A percentile compares a stretch with the other conserved stretches of the same genome.
These are phyloP conservation scores for Hamamelis virginiana DNA, from an alignment of 164 flowering plant species.

Conservation along the genomic window DNA sequence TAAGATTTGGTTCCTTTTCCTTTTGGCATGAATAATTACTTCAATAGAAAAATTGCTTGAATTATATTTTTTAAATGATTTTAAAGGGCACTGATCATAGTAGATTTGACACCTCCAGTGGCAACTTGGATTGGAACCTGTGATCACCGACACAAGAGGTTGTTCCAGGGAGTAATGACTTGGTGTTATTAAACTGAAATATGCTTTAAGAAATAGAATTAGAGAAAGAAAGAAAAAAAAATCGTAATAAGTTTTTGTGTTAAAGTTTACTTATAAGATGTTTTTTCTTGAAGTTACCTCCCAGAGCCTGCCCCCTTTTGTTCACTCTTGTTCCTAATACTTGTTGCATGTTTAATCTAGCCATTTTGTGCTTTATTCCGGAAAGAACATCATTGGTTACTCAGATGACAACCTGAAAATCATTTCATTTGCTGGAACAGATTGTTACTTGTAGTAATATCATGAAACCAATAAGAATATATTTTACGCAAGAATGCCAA, in stretches of 20 bases:
- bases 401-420: not conserved
- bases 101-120: not conserved
- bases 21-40: not conserved
- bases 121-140: not conserved
- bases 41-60: not conserved
- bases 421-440: not conserved
- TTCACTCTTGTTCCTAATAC: too few species aligned
- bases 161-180: not conserved
- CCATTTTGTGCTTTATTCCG: not conserved
- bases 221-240: too few species aligned
- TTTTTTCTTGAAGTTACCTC: not conserved
- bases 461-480: not conserved
- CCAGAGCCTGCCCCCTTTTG: not conserved
- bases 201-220: not conserved
- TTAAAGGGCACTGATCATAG: not conserved
- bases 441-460: not conserved
- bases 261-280: not conserved
- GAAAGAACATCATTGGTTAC: not conserved
- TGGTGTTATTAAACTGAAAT: not conserved
- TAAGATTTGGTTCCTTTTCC: not conserved
- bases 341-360: not conserved
- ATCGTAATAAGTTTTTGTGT: too few species aligned
- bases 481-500: not conserved
- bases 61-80: not conserved
- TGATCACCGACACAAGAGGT: not conserved